Evolutionary conservation across 75 land plant genomes (phyloP), one percentile per base, ranked within the genome.

Genomic region (Selaginella moellendorffii): DNA sequence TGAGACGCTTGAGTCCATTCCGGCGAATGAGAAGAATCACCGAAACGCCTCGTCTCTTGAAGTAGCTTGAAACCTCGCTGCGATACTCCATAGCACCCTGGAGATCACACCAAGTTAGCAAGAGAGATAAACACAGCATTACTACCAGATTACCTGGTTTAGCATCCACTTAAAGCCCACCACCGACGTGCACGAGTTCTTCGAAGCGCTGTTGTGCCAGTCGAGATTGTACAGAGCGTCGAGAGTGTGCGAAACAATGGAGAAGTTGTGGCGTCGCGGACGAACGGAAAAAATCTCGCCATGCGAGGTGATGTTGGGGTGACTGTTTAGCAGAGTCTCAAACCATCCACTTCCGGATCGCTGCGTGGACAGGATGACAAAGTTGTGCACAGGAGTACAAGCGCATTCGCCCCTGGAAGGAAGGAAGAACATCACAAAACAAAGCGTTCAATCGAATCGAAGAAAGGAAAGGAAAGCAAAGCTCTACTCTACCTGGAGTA

Each of bases 111-210:
- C 20, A 56, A 56, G 17, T 0, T 24, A 2, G 20, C 5, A 36
- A 36, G 5, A 36, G 14, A 36, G 14, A 5, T 36, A 36, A 36
- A 36, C 5, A 5, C 5, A 36, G 46, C 46, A 5, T 36, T 5
- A 14, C 14, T 36, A 36, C 14, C 46, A 5, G 24, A 21, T 18
- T 76, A 88, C 93, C 85, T 88, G 93, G 72, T 88, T 88, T 29
- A 88, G 82, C 93, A 88, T 88, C 93, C 93, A 88, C 68, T 88
- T 88, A 65, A 88, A 69, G 0, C 88, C 93, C 61, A 88, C 83
- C 29, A 85, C 93, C 74, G 93, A 78, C 1, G 85, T 78, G 72
- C 93, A 88, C 52, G 72, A 75, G 42, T 88, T 88, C 63, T 84
- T 85, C 17, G 93, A 71, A 54, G 93, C 83, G 69, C 93, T 88